Evolutionary conservation across 768 basidiomycete species (phyloP).

Genomic region (Clathrus columnatus): DNA sequence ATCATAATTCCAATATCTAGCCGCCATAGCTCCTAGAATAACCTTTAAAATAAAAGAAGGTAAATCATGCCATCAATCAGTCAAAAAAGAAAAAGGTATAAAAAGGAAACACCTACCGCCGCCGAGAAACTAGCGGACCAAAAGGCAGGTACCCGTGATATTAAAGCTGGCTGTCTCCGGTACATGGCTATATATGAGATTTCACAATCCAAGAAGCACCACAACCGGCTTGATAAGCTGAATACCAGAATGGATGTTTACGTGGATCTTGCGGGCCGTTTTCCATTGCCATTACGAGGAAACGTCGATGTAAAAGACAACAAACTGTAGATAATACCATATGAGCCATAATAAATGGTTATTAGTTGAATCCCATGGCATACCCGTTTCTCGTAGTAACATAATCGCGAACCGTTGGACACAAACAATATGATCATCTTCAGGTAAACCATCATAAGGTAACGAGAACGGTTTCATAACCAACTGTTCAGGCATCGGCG

Average conservation of each 20-base stretch:
- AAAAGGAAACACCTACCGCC: neutral
- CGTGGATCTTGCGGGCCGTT: neutral
- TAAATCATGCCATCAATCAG: neutral
- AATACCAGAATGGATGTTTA: constrained; percentile 4
- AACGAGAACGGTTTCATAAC: neutral
- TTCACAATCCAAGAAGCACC: constrained; percentile 2
- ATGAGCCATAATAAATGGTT: neutral
- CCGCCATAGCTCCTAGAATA: neutral
- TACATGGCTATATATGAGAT: neutral
- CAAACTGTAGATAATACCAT: neutral
- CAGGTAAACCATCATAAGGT: neutral
- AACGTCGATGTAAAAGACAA: constrained; percentile 5
- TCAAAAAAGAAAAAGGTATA: neutral
- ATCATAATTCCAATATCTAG: constrained; percentile 5
- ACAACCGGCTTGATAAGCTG: constrained; percentile 1
- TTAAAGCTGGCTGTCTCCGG: neutral
- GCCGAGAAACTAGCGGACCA: constrained; percentile 6
- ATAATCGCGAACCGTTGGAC: neutral
- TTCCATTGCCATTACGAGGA: constrained; percentile 5
- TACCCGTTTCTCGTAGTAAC: constrained; percentile 2
- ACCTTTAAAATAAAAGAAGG: neutral
- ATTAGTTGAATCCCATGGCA: neutral
- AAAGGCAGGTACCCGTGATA: constrained; percentile 1
- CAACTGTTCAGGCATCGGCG: neutral
- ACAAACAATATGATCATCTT: neutral